Base-by-base conservation (phyloP, 2,329 filamentous ascomycete species). In the Alternaria gansuensis region DNA sequence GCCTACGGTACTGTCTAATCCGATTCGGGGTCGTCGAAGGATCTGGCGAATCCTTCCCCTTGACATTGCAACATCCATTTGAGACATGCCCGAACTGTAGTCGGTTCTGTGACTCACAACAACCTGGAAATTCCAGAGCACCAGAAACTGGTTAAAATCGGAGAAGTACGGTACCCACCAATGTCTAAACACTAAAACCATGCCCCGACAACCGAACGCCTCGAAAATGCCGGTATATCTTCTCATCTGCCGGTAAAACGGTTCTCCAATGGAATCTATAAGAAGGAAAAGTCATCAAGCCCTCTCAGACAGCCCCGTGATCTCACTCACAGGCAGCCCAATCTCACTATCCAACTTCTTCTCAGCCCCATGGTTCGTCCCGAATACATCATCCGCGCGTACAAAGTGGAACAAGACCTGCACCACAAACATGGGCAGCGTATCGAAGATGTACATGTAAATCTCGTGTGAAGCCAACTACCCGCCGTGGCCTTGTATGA, bases 381-480 rank as follows among this genome's bases (percentile, higher is more conserved):
- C 66, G 21, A 72, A 69, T 0, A 72, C 49, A 2, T 65, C 56
- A 21, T 51, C 63, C 0, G 69, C 68, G 10, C 60, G 58, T 8
- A 72, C 57, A 39, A 67, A 62, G 54, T 70, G 68, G 46, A 70
- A 68, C 66, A 70, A 65, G 21, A 63, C 49, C 75, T 83, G 81
- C 1, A 82, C 79, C 9, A 64, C 31, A 21, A 78, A 66, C 79
- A 82, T 82, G 8, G 80, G 71, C 5, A 66, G 53, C 34, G 80
- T 78, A 69, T 83, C 82, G 43, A 83, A 81, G 24, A 81, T 62
- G 61, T 83, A 83, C 13, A 82, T 62, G 52, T 72, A 82, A 7
- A 75, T 64, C 71, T 84, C 82, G 45, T 78, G 74, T 4, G 62
- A 65, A 43, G 82, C 70, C 28, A 85, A 65, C 31, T 77, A 79